A percentile compares a stretch with the other conserved stretches of the same genome.
These are phyloP conservation scores for Dionaea muscipula DNA, from an alignment of 179 eudicot genomes.

Conservation along the genomic window DNA sequence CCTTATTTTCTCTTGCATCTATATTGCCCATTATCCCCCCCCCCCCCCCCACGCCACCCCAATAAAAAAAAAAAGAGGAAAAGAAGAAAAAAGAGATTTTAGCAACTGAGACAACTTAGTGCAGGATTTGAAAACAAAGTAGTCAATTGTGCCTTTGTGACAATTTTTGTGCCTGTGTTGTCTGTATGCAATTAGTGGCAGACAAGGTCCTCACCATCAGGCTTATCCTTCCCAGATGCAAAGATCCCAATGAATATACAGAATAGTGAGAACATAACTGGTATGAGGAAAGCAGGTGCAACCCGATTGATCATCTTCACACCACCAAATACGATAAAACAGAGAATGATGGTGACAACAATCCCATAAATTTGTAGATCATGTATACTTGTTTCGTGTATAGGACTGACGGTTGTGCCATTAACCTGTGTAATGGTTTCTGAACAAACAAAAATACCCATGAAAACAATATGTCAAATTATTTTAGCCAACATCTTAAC, in stretches of 20 bases:
- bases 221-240: constrained; percentile 56
- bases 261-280: constrained; percentile 73
- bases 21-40: no score
- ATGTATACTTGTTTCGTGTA: constrained; percentile 71
- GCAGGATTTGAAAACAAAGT: no score
- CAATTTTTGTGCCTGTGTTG: no score
- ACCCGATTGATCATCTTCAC: constrained; percentile 95
- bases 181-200: background rate
- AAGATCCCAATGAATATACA: constrained; percentile 80
- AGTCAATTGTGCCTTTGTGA: no score
- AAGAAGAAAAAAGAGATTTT: no score
- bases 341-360: constrained; percentile 77
- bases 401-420: constrained; percentile 61
- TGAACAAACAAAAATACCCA: constrained; percentile 21
- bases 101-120: no score
- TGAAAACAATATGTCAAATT: background rate
- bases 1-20: no score
- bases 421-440: constrained; percentile 61
- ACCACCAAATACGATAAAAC: constrained; percentile 94
- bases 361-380: constrained; percentile 95
- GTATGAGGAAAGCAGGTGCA: constrained; percentile 91
- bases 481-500: background rate
- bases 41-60: no score
- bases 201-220: constrained; percentile 39
- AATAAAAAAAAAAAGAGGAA: no score